Conservation (phyloP, 208 protist genomes). For the Leishmania turanica region DNA sequence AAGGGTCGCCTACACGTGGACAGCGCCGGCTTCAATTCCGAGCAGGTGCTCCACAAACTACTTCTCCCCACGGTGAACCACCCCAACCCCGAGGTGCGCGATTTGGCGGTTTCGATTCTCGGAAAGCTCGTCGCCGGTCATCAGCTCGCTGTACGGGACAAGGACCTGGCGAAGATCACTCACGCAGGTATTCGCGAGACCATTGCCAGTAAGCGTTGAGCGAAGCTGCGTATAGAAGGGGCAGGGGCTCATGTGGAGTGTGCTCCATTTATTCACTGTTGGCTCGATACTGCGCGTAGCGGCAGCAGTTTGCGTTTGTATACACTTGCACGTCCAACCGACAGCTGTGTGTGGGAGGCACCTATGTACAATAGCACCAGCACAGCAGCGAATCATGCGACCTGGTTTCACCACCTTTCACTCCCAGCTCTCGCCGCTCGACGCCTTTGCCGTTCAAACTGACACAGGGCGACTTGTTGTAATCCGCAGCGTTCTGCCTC, state of each 20-base stretch:
- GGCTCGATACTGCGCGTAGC: neutral
- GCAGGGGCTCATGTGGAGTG: neutral
- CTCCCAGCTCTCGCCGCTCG: neutral
- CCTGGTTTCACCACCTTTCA: neutral
- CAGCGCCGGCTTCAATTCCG: slow-evolving; percentile 9
- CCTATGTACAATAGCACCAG: neutral
- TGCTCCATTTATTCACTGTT: neutral
- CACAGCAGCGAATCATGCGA: neutral
- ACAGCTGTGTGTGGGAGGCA: neutral
- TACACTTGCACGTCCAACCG: neutral
- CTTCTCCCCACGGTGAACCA: slow-evolving; percentile 82
- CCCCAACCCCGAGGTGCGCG: slow-evolving; percentile 76
- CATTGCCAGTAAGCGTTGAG: slow-evolving; percentile 28
- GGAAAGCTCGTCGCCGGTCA: slow-evolving; percentile 35
- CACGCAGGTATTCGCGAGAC: slow-evolving; percentile 66
- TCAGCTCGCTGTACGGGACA: slow-evolving; percentile 44
- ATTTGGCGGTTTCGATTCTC: slow-evolving; percentile 55
- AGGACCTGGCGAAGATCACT: slow-evolving; percentile 55
- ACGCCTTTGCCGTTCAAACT: neutral
- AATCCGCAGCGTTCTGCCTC: neutral
- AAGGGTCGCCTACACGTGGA: slow-evolving; percentile 22
- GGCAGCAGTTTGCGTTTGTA: neutral
- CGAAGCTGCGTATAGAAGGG: too few species aligned
- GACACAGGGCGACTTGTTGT: neutral
- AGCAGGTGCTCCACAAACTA: slow-evolving; percentile 54